Evolutionary conservation across 2,329 filamentous ascomycete genomes (phyloP).

Genomic region (Talaromyces sp.): DNA sequence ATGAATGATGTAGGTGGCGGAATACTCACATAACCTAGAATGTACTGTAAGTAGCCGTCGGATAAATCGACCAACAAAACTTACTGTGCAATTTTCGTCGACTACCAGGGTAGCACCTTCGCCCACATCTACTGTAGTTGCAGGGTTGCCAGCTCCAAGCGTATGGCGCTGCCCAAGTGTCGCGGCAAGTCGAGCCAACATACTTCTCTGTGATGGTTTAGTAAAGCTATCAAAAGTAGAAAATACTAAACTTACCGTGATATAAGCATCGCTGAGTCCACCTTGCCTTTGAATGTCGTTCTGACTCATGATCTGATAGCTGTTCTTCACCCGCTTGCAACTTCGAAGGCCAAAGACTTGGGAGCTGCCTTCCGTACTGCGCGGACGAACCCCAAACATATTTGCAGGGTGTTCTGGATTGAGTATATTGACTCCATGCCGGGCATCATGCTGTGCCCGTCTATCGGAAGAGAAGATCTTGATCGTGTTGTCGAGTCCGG

Average conservation of each 20-base stretch:
- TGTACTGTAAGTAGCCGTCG: neutral
- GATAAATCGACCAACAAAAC: constrained; percentile 18
- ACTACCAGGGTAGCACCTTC: constrained; percentile 37
- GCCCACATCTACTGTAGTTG: constrained; percentile 25
- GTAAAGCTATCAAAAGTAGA: constrained; percentile 13
- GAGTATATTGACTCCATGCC: constrained; percentile 56
- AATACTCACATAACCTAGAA: constrained; percentile 34
- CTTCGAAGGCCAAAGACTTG: constrained; percentile 49
- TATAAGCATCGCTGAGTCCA: constrained; percentile 56
- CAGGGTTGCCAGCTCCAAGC: constrained; percentile 25
- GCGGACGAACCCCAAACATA: constrained; percentile 26
- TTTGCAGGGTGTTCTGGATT: constrained; percentile 45
- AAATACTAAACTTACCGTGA: constrained; percentile 48
- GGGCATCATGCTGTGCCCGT: constrained; percentile 55
- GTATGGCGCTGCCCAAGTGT: constrained; percentile 40
- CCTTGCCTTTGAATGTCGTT: constrained; percentile 61
- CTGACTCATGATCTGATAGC: constrained; percentile 59
- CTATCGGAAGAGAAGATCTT: constrained; percentile 65
- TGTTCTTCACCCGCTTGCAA: constrained; percentile 57
- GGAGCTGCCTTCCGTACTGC: constrained; percentile 23
- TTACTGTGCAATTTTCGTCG: constrained; percentile 47
- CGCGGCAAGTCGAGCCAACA: constrained; percentile 46
- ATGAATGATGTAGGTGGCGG: constrained; percentile 9
- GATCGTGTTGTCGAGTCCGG: constrained; percentile 65
- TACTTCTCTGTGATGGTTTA: constrained; percentile 40